Base-by-base conservation (phyloP, 441 rosid species). In the Populus hybrid region DNA sequence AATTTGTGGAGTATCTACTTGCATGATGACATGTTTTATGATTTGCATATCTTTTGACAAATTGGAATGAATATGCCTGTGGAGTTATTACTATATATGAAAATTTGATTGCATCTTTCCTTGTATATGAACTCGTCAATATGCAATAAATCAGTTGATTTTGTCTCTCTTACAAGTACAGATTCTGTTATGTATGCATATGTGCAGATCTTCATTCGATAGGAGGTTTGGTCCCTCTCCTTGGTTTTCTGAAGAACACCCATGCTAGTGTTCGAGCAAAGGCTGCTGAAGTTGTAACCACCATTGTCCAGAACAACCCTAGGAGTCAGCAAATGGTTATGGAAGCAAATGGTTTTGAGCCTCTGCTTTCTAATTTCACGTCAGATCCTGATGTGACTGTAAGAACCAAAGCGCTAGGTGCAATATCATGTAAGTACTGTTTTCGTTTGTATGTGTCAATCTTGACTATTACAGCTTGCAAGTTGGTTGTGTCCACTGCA, bases 261-360 rank as follows among this genome's bases (percentile, higher is more conserved):
- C 96, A 90, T 81, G 89, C 92, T 63, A 93, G 89, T 74, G 88
- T 93, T 72, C 90, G 99, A 23, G 98, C 98, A 9, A 96, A 96
- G 87, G 97, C 98, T 79, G 98, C 97, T 9, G 98, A 94, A 29
- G 97, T 96, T 42, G 90, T 96, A 5, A 85, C 88, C 75, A 93
- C 99, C n/a, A 84, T 95, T 50, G 98, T 93, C 71, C 99, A 96
- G 89, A 96, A 94, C 85, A 96, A 94, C 86, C 97, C 97, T 64
- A 84, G 80, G 69, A 87, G 99, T 83, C 99, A 96, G 85, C 94
- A 91, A 71, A 79, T 96, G 70, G 98, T 94, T 77, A 94, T 94
- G 98, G 98, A 94, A 81, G 96, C 95, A 77, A 96, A 92, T 85
- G 98, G 98, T 74, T 80, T 96, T 29, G 97, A 90, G 80, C 88